Conservation (phyloP, 352 stramenopile species). For the Pythium chondricola region DNA sequence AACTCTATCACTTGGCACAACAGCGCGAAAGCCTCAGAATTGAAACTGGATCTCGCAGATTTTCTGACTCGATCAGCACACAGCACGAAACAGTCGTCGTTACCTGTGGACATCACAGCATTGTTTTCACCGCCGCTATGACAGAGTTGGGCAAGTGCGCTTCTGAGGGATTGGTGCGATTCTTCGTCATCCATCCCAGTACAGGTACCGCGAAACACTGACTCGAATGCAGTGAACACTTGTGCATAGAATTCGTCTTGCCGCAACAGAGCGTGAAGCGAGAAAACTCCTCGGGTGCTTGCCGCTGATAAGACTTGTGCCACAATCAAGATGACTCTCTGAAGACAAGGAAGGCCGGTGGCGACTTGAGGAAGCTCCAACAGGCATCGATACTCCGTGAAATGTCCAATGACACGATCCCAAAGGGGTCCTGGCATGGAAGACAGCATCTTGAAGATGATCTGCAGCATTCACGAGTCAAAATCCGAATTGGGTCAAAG, state of each 20-base stretch:
- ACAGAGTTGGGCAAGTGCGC: too few species aligned
- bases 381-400: constrained; percentile 14
- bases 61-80: constrained; percentile 11
- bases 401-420: constrained; percentile 4
- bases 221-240: constrained; percentile 5
- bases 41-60: constrained; percentile 28
- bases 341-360: background rate
- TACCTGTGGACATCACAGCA: constrained; percentile 19
- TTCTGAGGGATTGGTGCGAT: too few species aligned
- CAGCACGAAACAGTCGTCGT: constrained; percentile 39
- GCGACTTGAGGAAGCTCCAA: constrained; percentile 6
- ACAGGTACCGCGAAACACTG: background rate
- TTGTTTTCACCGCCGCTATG: too few species aligned
- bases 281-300: constrained; percentile 1
- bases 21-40: constrained; percentile 41
- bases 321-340: constrained; percentile 7
- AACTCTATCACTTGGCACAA: constrained; percentile 39
- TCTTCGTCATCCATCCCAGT: too few species aligned
- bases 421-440: constrained; percentile 6
- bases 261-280: constrained; percentile 17
- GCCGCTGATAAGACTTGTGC: constrained; percentile 7
- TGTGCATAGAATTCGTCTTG: constrained; percentile 13
- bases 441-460: background rate
- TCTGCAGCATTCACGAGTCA: constrained; percentile 1
- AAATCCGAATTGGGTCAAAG: too few species aligned